A percentile compares a stretch with the other conserved stretches of the same genome.
Evolutionary conservation across 495 filamentous ascomycete species (phyloP).

Genomic region (Penicillium pulvis): DNA sequence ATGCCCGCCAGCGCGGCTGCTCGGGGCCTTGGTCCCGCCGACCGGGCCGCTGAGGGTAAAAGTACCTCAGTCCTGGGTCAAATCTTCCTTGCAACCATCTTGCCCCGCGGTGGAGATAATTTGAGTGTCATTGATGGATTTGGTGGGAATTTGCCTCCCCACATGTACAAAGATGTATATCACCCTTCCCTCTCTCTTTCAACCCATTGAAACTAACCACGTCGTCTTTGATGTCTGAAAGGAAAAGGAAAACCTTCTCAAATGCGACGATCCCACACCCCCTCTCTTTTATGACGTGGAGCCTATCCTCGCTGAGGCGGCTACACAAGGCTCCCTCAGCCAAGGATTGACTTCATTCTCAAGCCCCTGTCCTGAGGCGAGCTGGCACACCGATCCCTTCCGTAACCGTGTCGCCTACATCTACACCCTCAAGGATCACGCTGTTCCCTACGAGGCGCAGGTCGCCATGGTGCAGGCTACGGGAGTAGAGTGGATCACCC

Average conservation of each 20-base stretch:
- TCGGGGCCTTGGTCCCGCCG: background rate
- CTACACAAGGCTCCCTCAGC: background rate
- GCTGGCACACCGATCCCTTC: background rate
- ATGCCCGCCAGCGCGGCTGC: background rate
- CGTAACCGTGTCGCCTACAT: background rate
- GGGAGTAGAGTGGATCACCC: background rate
- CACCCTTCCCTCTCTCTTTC: background rate
- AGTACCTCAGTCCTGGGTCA: background rate
- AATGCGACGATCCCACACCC: background rate
- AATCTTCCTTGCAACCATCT: background rate
- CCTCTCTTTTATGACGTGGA: slow-evolving; percentile 1
- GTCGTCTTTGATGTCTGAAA: background rate
- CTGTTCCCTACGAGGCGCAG: slow-evolving; percentile 1
- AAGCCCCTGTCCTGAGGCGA: slow-evolving; percentile 1
- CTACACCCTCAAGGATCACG: background rate
- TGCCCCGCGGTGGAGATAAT: background rate
- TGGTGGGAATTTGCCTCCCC: background rate
- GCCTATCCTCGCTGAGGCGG: background rate
- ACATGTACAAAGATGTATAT: slow-evolving; percentile 2
- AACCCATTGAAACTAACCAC: background rate
- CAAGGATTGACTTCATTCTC: background rate
- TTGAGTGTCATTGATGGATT: slow-evolving; percentile 1
- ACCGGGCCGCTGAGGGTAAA: slow-evolving; percentile 1
- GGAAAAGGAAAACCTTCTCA: slow-evolving; percentile 1
- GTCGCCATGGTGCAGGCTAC: background rate